phyloP scores from a whole-genome alignment of 2,329 filamentous ascomycete species.

The Neoscytalidium dimidiatum region DNA sequence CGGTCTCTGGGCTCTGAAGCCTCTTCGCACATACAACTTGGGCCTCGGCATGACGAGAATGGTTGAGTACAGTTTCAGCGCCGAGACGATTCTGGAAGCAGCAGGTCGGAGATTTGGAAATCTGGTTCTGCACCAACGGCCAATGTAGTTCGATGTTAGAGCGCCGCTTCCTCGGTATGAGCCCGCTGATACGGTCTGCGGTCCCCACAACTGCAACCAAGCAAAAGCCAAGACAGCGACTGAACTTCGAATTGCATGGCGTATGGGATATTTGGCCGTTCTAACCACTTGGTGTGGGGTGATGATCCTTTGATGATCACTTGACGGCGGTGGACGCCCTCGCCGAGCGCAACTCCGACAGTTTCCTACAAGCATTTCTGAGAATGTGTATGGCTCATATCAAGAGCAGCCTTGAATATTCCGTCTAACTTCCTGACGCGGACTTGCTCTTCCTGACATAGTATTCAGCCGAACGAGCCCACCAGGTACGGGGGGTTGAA shows the following conservation, averaged over 20 bases:
- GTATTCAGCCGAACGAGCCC: no score
- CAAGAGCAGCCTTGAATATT: no score
- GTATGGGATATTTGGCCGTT: background rate
- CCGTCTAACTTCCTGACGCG: no score
- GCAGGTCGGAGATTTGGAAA: background rate
- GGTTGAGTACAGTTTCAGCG: background rate
- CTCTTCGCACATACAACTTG: background rate
- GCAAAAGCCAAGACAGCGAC: background rate
- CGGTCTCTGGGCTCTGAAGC: background rate
- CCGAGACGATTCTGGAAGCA: background rate
- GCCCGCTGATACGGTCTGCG: background rate
- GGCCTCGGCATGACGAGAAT: background rate
- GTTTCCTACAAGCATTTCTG: no score
- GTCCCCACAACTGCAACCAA: background rate
- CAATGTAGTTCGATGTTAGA: background rate
- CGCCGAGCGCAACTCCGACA: no score
- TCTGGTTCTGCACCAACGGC: background rate
- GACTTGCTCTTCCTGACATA: no score
- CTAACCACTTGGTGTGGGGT: background rate
- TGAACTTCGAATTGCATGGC: background rate
- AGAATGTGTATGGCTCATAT: no score
- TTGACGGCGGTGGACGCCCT: no score
- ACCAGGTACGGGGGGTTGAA: no score
- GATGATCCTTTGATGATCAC: background rate
- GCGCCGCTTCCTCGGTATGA: background rate